phyloP scores from a whole-genome alignment of 108 stramenopile genomes.

The Chaetoceros tenuissimus region DNA sequence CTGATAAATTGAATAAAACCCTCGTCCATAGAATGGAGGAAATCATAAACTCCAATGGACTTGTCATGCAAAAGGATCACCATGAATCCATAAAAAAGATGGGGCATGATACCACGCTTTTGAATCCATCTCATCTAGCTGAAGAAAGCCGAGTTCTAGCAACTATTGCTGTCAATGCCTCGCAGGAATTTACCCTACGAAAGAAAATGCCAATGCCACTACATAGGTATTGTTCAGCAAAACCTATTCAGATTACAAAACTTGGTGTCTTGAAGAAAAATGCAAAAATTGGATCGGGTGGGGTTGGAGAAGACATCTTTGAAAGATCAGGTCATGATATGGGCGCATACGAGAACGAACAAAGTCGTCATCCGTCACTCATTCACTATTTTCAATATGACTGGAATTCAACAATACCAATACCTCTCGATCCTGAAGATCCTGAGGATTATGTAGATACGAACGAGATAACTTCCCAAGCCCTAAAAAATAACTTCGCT shows the following conservation, averaged over 20 bases:
- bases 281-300: slow-evolving; percentile 36
- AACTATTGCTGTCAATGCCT: slow-evolving; percentile 27
- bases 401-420: neutral
- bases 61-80: slow-evolving; percentile 40
- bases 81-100: slow-evolving; percentile 10
- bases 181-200: slow-evolving; percentile 10
- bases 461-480: too few species aligned
- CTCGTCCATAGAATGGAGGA: slow-evolving; percentile 51
- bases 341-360: slow-evolving; percentile 5
- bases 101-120: neutral
- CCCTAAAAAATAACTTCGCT: slow-evolving; percentile 33
- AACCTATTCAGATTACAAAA: slow-evolving; percentile 30
- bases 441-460: slow-evolving; percentile 7
- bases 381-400: slow-evolving; percentile 32
- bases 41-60: slow-evolving; percentile 55
- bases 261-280: slow-evolving; percentile 49
- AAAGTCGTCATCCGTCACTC: slow-evolving; percentile 26
- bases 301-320: slow-evolving; percentile 66
- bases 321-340: slow-evolving; percentile 14
- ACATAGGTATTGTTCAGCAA: slow-evolving; percentile 63
- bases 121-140: slow-evolving; percentile 17
- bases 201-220: slow-evolving; percentile 29
- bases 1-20: slow-evolving; percentile 31
- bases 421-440: neutral
- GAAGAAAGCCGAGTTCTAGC: slow-evolving; percentile 56